A percentile compares a stretch with the other conserved stretches of the same genome.
Evolutionary conservation across 2,329 filamentous ascomycete genomes (phyloP).

Genomic region (Penicillium sp.): DNA sequence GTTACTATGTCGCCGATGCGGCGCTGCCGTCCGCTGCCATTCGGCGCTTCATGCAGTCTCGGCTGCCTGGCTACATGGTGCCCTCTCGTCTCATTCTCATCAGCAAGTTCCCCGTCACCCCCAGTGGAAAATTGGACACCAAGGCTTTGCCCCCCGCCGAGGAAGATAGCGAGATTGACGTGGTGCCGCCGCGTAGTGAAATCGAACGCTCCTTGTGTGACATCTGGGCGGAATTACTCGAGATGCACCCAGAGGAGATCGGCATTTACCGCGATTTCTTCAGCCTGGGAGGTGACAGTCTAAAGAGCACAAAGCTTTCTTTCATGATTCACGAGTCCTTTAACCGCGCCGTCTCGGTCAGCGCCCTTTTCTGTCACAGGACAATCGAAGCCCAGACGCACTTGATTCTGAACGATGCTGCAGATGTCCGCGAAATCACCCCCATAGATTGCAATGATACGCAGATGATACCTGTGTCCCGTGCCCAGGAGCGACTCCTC

Average conservation of each 20-base stretch:
- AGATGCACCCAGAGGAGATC: not conserved
- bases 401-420: not conserved
- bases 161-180: not conserved
- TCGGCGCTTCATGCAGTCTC: not conserved
- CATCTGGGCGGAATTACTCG: not conserved
- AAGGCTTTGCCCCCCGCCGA: not conserved
- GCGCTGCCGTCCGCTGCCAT: not conserved
- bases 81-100: not conserved
- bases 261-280: not conserved
- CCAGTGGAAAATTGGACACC: not conserved
- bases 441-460: not conserved
- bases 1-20: not conserved
- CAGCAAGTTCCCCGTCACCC: not conserved
- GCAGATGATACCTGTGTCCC: not conserved
- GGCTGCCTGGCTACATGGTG: not conserved
- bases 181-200: not conserved
- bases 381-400: not conserved
- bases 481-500: not conserved
- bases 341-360: not conserved
- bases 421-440: not conserved
- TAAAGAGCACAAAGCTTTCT: not conserved
- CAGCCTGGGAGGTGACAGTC: not conserved
- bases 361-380: not conserved
- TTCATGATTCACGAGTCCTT: not conserved
- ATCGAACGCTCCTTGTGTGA: not conserved